Base-by-base conservation (phyloP, 164 flowering plant genomes). In the Nelumbo lutea region DNA sequence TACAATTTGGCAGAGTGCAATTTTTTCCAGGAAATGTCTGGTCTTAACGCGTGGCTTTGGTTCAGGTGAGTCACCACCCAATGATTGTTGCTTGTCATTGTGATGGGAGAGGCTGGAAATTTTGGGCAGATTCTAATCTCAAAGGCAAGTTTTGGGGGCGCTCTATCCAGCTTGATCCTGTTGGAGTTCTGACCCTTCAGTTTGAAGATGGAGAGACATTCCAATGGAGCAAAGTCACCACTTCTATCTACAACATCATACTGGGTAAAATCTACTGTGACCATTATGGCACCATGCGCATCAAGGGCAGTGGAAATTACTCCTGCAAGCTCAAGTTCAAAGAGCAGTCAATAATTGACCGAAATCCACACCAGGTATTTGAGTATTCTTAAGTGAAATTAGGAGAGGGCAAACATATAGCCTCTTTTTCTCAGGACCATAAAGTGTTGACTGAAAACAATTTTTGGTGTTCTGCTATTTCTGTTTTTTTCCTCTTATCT, bases 141-240 rank as follows among this genome's bases (percentile, higher is more conserved):
- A 95, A 95, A 80, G 97, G 99, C 42, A 95, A 95, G 79, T 95
- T 95, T 65, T 90, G 98, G 98, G 99, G 99, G 5, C 94, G 99
- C 65, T 92, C 99, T 43, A 95, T 95, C 78, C 99, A 92, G 79
- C 94, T 95, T 72, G 97, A 95, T 85, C 99, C 98, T 62, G 91
- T 95, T 47, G 99, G 99, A 59, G 76, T 81, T 69, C 98, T 95
- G 50, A 86, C 91, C 52, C 81, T 95, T 72, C 97, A 95, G 80
- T 95, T 92, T 85, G 97, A 92, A 71, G 97, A 90, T 80, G 99
- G 96, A 38, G 99, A 95, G 78, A 87, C 89, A 52, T 95, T 90
- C 77, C 85, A 92, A 70, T 95, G 99, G 99, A 95, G 98, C 88
- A 95, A 95, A 83, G 99, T 95, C 75, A 95, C 98, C 45, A 95